Evolutionary conservation across 2,329 filamentous ascomycete genomes (phyloP).

Genomic region (Triangularia verruculosa): DNA sequence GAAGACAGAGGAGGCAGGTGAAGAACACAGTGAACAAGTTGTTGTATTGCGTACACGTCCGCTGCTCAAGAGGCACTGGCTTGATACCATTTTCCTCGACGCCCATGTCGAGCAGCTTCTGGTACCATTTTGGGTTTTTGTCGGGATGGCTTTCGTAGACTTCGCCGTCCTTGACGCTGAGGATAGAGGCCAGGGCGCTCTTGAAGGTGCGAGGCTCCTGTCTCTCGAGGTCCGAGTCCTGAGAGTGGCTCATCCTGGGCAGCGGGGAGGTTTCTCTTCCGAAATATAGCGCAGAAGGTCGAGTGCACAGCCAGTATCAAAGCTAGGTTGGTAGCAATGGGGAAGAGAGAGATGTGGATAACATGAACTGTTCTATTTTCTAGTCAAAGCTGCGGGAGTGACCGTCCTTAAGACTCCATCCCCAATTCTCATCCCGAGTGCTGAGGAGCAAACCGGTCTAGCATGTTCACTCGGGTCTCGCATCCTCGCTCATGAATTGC

Average conservation of each 20-base stretch:
- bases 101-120: conserved; percentile 42
- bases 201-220: conserved; percentile 7
- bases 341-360: neutral
- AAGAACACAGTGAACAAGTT: conserved; percentile 62
- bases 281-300: neutral
- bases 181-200: conserved; percentile 10
- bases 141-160: conserved; percentile 32
- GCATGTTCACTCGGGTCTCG: neutral
- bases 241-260: neutral
- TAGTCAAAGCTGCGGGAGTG: neutral
- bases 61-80: conserved; percentile 53
- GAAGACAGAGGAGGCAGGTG: conserved; percentile 53
- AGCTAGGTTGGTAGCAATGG: neutral
- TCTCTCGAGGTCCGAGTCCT: conserved; percentile 15
- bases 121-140: conserved; percentile 41
- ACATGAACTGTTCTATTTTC: neutral
- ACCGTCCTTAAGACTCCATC: neutral
- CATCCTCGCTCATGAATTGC: neutral
- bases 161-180: conserved; percentile 32
- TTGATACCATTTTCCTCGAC: conserved; percentile 54
- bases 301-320: neutral
- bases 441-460: neutral
- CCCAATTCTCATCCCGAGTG: neutral
- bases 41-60: conserved; percentile 51
- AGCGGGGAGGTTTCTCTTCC: neutral